Conservation (phyloP, 164 flowering plant species). For the Nymphaea thermarum region DNA sequence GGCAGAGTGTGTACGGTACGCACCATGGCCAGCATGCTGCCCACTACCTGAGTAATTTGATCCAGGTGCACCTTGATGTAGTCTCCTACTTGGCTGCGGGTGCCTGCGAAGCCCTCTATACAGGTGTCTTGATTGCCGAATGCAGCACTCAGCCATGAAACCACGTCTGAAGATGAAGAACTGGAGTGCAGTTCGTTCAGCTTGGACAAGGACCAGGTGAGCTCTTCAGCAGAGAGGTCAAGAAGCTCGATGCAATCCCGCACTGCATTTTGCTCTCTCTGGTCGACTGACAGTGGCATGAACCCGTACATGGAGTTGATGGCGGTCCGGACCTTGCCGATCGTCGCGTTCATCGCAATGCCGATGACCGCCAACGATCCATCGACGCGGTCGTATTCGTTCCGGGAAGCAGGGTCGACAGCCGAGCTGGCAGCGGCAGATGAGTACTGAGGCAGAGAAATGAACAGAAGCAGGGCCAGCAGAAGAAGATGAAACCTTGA, state of each 20-base stretch:
- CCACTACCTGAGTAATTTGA: conserved; percentile 68
- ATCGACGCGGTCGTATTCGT: neutral
- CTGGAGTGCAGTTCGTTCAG: conserved; percentile 50
- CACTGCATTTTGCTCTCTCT: conserved; percentile 62
- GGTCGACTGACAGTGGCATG: conserved; percentile 38
- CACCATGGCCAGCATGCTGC: conserved; percentile 56
- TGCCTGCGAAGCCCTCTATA: conserved; percentile 83
- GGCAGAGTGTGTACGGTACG: conserved; percentile 35
- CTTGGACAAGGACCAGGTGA: conserved; percentile 55
- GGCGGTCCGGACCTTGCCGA: conserved; percentile 38
- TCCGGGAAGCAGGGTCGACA: conserved; percentile 11
- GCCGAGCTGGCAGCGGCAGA: conserved; percentile 25
- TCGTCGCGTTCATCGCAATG: conserved; percentile 47
- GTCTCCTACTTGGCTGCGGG: conserved; percentile 34
- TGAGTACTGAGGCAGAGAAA: neutral
- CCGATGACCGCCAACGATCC: conserved; percentile 27
- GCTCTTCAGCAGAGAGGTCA: conserved; percentile 67
- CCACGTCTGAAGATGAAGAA: conserved; percentile 34
- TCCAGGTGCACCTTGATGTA: conserved; percentile 50
- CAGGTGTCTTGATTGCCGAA: conserved; percentile 91
- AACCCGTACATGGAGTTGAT: conserved; percentile 33
- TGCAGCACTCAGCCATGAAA: conserved; percentile 90
- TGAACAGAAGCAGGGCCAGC: neutral
- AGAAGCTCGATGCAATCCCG: conserved; percentile 81
- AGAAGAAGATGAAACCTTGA: neutral